Evolutionary conservation across 257 asterid species (phyloP), one percentile per base, ranked within the genome.

Genomic region (Cordia subcordata): DNA sequence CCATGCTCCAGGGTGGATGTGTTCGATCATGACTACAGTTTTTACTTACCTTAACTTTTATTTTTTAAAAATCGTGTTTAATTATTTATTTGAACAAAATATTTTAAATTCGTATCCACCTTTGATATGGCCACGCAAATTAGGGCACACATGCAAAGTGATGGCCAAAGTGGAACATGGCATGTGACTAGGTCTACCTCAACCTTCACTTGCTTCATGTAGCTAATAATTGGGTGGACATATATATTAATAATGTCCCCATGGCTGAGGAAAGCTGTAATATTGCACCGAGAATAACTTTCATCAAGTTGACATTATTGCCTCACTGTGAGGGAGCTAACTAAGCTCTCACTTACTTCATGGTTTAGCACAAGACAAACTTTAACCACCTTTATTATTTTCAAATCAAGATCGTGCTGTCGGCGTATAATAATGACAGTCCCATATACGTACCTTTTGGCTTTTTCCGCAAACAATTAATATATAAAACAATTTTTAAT

Each of bases 161-260:
- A 46, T 18, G 60, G 59, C 55, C 16, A 17, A 33, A 18, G 69
- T 61, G 60, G 77, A 81, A 72, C 80, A 65, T 62, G 57, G 57
- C 84, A 78, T 70, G 79, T 75, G 80, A 70, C 51, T 32, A 46
- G 52, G 60, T 59, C 21, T 21, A 22, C 63, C n/a, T 51, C n/a
- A 27, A 27, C 0, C 42, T 49, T 27, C n/a, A n/a, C n/a, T n/a
- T n/a, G n/a, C n/a, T n/a, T n/a, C n/a, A n/a, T n/a, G n/a, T n/a
- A n/a, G n/a, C n/a, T n/a, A n/a, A n/a, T n/a, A n/a, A n/a, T n/a
- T n/a, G n/a, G n/a, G n/a, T n/a, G 35, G 35, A 27, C 35, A 27
- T 27, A 27, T 1, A 27, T 27, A n/a, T n/a, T n/a, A n/a, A n/a
- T 27, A 27, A 27, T 27, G 35, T 27, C 35, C 35, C 35, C 3